Evolutionary conservation across 345 rosid species (phyloP).

Genomic region (Eucalyptus rudis): DNA sequence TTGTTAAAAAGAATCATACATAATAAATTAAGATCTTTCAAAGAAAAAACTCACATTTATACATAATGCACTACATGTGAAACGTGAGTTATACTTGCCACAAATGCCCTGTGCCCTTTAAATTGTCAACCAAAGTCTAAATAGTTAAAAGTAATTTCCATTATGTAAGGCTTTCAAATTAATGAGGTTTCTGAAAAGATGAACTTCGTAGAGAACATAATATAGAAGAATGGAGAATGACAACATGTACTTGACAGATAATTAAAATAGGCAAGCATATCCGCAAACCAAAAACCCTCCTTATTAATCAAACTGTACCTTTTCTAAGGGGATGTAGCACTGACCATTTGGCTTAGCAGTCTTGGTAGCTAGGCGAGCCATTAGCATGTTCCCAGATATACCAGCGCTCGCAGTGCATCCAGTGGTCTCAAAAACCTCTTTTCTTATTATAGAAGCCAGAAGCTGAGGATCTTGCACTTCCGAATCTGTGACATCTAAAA

Average conservation of each 20-base stretch:
- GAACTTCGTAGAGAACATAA: background rate
- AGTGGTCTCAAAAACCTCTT: constrained; percentile 64
- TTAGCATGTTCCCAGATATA: constrained; percentile 77
- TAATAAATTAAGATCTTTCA: background rate
- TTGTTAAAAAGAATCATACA: background rate
- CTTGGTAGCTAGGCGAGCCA: constrained; percentile 95
- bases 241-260: background rate
- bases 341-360: constrained; percentile 94
- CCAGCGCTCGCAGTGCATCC: constrained; percentile 93
- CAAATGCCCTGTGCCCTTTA: background rate
- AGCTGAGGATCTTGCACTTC: constrained; percentile 39
- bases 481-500: constrained; percentile 54
- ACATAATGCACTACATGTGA: background rate
- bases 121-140: background rate
- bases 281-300: background rate
- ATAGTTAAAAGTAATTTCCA: background rate
- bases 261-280: background rate
- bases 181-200: background rate
- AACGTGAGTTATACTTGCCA: background rate
- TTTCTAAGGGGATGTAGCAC: constrained; percentile 47
- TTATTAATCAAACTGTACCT: constrained; percentile 14
- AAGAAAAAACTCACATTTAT: background rate
- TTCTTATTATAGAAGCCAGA: constrained; percentile 60
- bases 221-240: background rate
- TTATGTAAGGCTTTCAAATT: background rate